Conservation (phyloP, 306 rosid species). For the Parietaria judaica region DNA sequence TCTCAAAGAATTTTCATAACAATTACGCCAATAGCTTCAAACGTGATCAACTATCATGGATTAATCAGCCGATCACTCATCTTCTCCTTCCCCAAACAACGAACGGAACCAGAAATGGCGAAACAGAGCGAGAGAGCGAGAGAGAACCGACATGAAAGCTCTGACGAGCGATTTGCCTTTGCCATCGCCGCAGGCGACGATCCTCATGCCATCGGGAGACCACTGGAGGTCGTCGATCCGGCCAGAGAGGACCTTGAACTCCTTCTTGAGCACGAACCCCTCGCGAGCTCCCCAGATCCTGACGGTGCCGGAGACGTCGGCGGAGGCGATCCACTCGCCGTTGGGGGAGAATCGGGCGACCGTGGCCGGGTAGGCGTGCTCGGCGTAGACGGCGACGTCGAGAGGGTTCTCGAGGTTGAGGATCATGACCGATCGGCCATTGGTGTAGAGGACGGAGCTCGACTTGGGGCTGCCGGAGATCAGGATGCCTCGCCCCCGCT, state of each 20-base stretch:
- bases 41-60: too few species aligned
- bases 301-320: slow-evolving; percentile 73
- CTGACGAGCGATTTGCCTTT: slow-evolving; percentile 87
- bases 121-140: not conserved
- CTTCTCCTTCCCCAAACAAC: slow-evolving; percentile 9
- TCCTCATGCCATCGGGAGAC: slow-evolving; percentile 87
- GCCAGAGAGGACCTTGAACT: slow-evolving; percentile 72
- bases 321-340: slow-evolving; percentile 91
- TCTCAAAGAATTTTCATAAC: too few species aligned
- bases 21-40: too few species aligned
- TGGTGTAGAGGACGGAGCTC: slow-evolving; percentile 55
- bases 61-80: too few species aligned
- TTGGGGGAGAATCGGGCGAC: slow-evolving; percentile 90
- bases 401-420: slow-evolving; percentile 76
- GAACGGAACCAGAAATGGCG: not conserved
- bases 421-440: slow-evolving; percentile 76
- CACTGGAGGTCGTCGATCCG: slow-evolving; percentile 97
- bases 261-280: slow-evolving; percentile 79
- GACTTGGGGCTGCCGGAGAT: slow-evolving; percentile 82
- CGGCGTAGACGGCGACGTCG: slow-evolving; percentile 69
- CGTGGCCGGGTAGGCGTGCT: slow-evolving; percentile 79
- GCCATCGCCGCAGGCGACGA: slow-evolving; percentile 89
- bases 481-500: slow-evolving; percentile 91
- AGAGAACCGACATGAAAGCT: slow-evolving; percentile 56
- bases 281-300: slow-evolving; percentile 91